Conservation (phyloP, 2,329 filamentous ascomycete genomes). For the Didymella sp. region DNA sequence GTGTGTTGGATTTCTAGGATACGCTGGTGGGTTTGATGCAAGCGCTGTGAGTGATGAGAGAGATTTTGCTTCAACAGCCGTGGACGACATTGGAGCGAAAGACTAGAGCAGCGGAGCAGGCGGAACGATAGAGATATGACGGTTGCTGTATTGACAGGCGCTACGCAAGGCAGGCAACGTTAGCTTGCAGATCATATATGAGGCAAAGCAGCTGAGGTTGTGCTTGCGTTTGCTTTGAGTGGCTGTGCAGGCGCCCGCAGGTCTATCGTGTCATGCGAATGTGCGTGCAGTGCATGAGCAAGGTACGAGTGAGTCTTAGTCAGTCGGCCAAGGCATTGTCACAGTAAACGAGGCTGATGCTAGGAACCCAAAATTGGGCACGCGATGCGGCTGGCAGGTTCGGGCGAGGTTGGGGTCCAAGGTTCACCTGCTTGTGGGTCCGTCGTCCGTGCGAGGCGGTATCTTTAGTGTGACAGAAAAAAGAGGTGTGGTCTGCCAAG, state of each 20-base stretch:
- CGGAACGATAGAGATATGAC: conserved; percentile 17
- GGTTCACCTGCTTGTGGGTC: neutral
- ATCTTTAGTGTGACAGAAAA: neutral
- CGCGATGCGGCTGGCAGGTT: conserved; percentile 6
- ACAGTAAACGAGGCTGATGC: conserved; percentile 27
- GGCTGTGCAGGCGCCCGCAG: conserved; percentile 41
- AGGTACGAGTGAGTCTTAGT: conserved; percentile 24
- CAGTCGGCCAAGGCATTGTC: conserved; percentile 24
- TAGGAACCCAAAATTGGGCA: conserved; percentile 19
- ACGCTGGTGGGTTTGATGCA: conserved; percentile 84
- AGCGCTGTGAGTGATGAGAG: conserved; percentile 79
- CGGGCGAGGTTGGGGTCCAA: conserved; percentile 11
- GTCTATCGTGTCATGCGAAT: conserved; percentile 23
- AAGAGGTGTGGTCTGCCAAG: conserved; percentile 13
- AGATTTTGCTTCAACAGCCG: conserved; percentile 77
- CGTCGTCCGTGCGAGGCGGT: conserved; percentile 23
- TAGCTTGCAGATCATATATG: conserved; percentile 30
- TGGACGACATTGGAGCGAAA: conserved; percentile 38
- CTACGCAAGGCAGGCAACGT: conserved; percentile 19
- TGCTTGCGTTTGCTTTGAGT: conserved; percentile 31
- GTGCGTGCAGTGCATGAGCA: conserved; percentile 21
- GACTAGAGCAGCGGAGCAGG: conserved; percentile 17
- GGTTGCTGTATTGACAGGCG: conserved; percentile 20
- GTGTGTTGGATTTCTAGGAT: conserved; percentile 78
- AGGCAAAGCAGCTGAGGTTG: conserved; percentile 31